Evolutionary conservation across 169 alveolate species (phyloP).

Genomic region (Eimeria acervulina): DNA sequence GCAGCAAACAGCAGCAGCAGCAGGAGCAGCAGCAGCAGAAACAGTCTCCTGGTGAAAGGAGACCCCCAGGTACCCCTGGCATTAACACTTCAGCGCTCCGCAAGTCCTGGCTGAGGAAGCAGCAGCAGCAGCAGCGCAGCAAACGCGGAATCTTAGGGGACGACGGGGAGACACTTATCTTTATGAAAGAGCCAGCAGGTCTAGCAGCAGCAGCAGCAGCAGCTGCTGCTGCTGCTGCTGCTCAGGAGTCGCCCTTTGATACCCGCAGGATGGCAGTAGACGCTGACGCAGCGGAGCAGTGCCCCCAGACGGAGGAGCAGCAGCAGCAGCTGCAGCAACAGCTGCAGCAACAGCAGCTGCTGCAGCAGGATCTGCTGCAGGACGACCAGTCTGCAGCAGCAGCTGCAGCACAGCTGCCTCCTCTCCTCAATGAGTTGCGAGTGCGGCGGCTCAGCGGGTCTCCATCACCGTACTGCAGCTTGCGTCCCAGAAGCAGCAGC

Average conservation of each 20-base stretch:
- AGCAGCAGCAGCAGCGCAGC: slow-evolving; percentile 70
- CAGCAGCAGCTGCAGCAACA: slow-evolving; percentile 30
- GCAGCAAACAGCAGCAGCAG: slow-evolving; percentile 59
- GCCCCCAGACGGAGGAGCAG: not conserved
- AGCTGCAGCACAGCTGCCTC: slow-evolving; percentile 41
- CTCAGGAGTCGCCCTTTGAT: not conserved
- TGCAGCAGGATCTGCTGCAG: not conserved
- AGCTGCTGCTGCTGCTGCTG: no score
- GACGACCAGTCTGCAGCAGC: slow-evolving; percentile 12
- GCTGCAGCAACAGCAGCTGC: slow-evolving; percentile 42
- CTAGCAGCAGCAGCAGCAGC: no score
- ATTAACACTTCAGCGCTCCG: slow-evolving; percentile 17
- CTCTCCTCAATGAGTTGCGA: slow-evolving; percentile 30
- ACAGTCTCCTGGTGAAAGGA: not conserved
- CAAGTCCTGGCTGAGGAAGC: slow-evolving; percentile 52
- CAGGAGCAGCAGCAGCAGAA: slow-evolving; percentile 63
- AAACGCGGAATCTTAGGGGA: slow-evolving; percentile 42
- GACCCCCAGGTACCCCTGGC: not conserved
- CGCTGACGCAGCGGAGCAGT: not conserved
- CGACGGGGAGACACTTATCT: slow-evolving; percentile 70
- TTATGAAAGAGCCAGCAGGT: slow-evolving; percentile 38
- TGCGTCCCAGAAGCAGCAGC: not conserved
- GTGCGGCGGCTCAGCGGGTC: slow-evolving; percentile 50
- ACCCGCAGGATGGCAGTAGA: slow-evolving; percentile 27
- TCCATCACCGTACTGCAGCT: slow-evolving; percentile 5